Conservation (phyloP, 371 early-diverging fungal species). For the Saksenaea vasiformis region DNA sequence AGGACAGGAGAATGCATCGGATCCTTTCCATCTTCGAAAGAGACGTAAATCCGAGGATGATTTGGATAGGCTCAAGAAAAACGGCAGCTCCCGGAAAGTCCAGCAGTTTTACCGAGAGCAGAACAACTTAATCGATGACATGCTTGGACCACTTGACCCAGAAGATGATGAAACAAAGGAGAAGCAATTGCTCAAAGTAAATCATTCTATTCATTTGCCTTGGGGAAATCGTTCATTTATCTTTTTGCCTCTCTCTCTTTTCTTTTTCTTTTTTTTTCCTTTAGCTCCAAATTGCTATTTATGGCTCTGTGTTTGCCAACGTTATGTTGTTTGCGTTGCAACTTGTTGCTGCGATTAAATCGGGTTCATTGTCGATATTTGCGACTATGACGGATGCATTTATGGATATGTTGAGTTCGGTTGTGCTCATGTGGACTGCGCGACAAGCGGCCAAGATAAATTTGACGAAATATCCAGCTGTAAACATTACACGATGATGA, state of each 20-base stretch:
- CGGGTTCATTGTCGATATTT: constrained; percentile 86
- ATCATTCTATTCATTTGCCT: background rate
- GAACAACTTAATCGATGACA: constrained; percentile 80
- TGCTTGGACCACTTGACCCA: constrained; percentile 58
- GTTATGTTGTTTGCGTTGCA: constrained; percentile 80
- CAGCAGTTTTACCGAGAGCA: constrained; percentile 78
- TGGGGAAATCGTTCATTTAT: background rate
- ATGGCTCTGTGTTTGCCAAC: constrained; percentile 83
- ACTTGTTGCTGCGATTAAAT: constrained; percentile 79
- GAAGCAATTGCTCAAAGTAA: constrained; percentile 55
- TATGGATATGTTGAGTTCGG: constrained; percentile 84
- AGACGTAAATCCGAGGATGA: constrained; percentile 32
- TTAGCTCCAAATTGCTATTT: constrained; percentile 81
- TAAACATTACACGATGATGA: constrained; percentile 19
- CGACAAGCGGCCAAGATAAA: constrained; percentile 65
- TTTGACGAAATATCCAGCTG: constrained; percentile 77
- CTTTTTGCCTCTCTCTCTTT: no score
- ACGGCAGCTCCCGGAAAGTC: constrained; percentile 31
- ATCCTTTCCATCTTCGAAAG: constrained; percentile 23
- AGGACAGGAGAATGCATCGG: constrained; percentile 3
- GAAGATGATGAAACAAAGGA: constrained; percentile 38
- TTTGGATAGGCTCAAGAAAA: constrained; percentile 11
- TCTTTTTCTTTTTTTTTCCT: no score
- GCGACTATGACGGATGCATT: constrained; percentile 93
- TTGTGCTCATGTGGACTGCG: constrained; percentile 69